phyloP scores from a whole-genome alignment of 768 basidiomycete genomes.

The Boletus subparvulus region DNA sequence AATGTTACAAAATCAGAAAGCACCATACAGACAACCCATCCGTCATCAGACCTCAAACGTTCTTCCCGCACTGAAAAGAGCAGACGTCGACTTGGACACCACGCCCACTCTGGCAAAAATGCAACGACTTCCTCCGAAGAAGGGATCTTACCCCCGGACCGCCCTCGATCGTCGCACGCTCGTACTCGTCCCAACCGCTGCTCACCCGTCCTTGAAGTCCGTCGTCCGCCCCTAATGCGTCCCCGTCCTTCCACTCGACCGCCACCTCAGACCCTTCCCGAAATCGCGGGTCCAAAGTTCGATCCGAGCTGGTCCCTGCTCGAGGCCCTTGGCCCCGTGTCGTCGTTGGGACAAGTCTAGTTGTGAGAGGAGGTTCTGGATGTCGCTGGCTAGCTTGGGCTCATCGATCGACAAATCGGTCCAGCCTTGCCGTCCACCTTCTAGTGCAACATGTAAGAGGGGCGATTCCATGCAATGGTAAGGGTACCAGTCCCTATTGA shows the following conservation, averaged over 20 bases:
- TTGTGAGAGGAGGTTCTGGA: background rate
- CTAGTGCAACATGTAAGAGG: background rate
- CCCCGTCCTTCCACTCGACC: conserved; percentile 44
- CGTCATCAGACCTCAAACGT: conserved; percentile 20
- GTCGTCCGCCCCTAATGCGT: conserved; percentile 12
- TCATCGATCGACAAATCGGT: background rate
- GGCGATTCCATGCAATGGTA: background rate
- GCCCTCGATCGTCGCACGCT: conserved; percentile 50
- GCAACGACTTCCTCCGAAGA: conserved; percentile 64
- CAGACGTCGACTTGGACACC: conserved; percentile 55
- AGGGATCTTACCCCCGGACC: conserved; percentile 51
- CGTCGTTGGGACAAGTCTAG: background rate
- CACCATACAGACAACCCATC: background rate
- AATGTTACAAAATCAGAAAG: too few relatives aligned
- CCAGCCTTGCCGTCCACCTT: background rate
- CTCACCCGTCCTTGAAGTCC: conserved; percentile 45
- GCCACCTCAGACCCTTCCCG: conserved; percentile 53
- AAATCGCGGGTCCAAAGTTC: conserved; percentile 64
- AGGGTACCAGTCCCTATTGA: conserved; percentile 27
- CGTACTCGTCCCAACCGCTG: conserved; percentile 70
- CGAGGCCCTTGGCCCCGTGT: conserved; percentile 31
- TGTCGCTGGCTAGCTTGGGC: background rate
- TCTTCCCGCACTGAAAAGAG: conserved; percentile 53
- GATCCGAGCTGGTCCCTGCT: conserved; percentile 39
- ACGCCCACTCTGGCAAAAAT: conserved; percentile 70